Evolutionary conservation across 805 yeast species (phyloP), one percentile per base, ranked within the genome.

Genomic region (Yarrowia osloensis): DNA sequence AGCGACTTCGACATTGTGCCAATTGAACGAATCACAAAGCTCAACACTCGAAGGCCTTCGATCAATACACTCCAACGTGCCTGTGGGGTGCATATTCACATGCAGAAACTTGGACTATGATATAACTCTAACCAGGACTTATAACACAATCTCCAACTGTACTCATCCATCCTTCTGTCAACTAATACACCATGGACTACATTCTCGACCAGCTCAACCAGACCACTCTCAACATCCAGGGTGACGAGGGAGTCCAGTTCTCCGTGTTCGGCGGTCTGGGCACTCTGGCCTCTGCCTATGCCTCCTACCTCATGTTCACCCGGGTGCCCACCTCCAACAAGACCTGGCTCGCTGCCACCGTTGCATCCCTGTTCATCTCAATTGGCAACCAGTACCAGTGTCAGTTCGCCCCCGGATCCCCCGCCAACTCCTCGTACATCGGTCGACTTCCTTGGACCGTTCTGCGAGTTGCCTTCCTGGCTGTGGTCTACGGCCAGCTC

Each of bases 21-120:
- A 40, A 21, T 9, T 0, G 4, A 40, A 11, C 26, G 8, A 40
- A 1, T 19, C 21, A 2, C 22, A 22, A 42, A 11, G 22, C 13
- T 2, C 24, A 12, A 4, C 9, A 22, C 4, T 17, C 49, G 13
- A 13, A 13, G 12, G n/a, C 4, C 19, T 13, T 2, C 50, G 33
- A n/a, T 47, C 35, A 24, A 28, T 28, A 47, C 24, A 44, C 49
- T 29, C 35, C 31, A 46, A 46, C 50, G 33, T 46, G 33, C 33
- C 59, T 31, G 59, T 52, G 47, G 62, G 47, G 62, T 55, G 62
- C 62, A 55, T 55, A 55, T 37, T 55, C 62, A 55, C 62, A 55
- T 55, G 62, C 62, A 55, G 62, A 55, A 39, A 55, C 54, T 31
- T 19, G 55, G 39, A 13, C 55, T 26, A 55, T n/a, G 46, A 39